Evolutionary conservation across 2,329 filamentous ascomycete genomes (phyloP).

Genomic region (Botrytis medusae): DNA sequence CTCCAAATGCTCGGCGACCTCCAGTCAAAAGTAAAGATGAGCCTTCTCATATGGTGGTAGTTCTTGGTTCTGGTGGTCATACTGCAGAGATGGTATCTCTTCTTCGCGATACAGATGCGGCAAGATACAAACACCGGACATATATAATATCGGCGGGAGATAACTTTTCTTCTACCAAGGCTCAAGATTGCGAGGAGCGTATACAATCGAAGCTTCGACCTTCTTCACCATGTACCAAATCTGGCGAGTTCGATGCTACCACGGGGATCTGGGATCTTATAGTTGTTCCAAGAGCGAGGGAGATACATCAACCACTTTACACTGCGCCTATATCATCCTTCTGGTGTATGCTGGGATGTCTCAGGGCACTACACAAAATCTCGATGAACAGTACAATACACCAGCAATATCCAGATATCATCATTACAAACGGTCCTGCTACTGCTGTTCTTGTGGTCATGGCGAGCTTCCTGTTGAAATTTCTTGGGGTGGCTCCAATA

Average conservation of each 20-base stretch:
- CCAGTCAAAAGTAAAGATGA: slow-evolving; percentile 33
- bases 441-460: slow-evolving; percentile 77
- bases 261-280: slow-evolving; percentile 47
- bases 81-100: slow-evolving; percentile 93
- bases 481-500: slow-evolving; percentile 50
- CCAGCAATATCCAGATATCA: slow-evolving; percentile 63
- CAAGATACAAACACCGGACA: slow-evolving; percentile 63
- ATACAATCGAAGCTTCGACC: slow-evolving; percentile 34
- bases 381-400: slow-evolving; percentile 35
- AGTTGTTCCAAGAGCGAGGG: slow-evolving; percentile 72
- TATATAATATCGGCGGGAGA: slow-evolving; percentile 78
- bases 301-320: slow-evolving; percentile 76
- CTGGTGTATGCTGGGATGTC: slow-evolving; percentile 61
- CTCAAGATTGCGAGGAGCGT: slow-evolving; percentile 60
- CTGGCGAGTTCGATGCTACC: slow-evolving; percentile 25
- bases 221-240: slow-evolving; percentile 21
- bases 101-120: slow-evolving; percentile 60
- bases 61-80: slow-evolving; percentile 91
- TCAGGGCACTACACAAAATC: slow-evolving; percentile 51
- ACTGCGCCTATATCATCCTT: slow-evolving; percentile 71
- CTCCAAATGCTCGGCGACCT: slow-evolving; percentile 25
- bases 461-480: slow-evolving; percentile 52
- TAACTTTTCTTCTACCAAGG: slow-evolving; percentile 63
- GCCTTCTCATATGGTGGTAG: slow-evolving; percentile 66
- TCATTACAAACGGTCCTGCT: slow-evolving; percentile 85